Evolutionary conservation across 208 protist genomes (phyloP), one percentile per base, ranked within the genome.

Genomic region (Trypanosoma grayi): DNA sequence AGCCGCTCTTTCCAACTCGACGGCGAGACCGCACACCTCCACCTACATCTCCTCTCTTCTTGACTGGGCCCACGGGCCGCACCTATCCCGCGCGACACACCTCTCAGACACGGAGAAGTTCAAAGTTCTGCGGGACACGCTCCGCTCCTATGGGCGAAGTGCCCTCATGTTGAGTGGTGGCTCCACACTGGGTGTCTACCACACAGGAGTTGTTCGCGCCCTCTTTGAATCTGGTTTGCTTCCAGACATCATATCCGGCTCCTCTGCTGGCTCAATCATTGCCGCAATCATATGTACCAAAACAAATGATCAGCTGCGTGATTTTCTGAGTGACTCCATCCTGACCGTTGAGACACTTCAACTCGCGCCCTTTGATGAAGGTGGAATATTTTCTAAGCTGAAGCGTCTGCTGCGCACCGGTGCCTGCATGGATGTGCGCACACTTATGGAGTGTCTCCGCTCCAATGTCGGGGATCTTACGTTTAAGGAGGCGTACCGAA

Each of bases 391-490:
- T 4, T 40, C 62, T 48, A 92, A 88, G 58, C 47, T 96, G 30
- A 31, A 46, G 6, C 75, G 79, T 22, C 76, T 94, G 44, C 60
- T 96, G 34, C 78, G 70, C 46, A 81, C 74, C 22, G 86, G 86
- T 11, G 78, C 82, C 2, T 61, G 94, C 27, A 94, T 94, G 85
- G 83, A 93, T 50, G 71, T 89, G 40, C 56, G 70, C 2, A 74
- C 67, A 25, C 70, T 96, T 34, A 85, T 89, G 73, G 70, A 81
- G 46, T 90, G 72, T 59, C 66, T 90, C 46, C 73, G 76, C 16
- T 47, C 44, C 22, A 92, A 81, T 45, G 76, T 85, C 7, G 90
- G 92, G 18, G 82, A 96, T 64, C 46, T 94, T 16, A 97, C 90
- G 11, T 96, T 96, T 70, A 60, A 64, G 13, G 88, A 96, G 56